Percentiles rank a stretch among this genome's conserved stretches.
These are phyloP conservation scores for Pestalotiopsis sp. DNA, from an alignment of 2,329 filamentous ascomycete species.

Conservation along the genomic window DNA sequence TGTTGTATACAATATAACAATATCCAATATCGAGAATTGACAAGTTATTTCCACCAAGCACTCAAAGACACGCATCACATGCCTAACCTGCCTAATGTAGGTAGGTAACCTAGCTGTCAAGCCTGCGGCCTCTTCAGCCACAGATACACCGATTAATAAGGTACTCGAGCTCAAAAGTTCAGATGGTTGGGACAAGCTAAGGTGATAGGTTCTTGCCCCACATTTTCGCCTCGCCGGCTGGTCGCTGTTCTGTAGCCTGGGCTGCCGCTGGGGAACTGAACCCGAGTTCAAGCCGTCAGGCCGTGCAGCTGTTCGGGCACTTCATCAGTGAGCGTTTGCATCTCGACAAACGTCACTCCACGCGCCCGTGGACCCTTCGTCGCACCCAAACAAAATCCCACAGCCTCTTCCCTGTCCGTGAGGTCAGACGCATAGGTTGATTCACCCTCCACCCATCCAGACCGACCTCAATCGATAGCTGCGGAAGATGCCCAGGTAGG, in stretches of 20 bases:
- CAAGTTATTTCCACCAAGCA: too few species aligned
- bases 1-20: too few species aligned
- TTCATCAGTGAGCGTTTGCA: background rate
- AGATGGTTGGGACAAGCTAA: conserved; percentile 1
- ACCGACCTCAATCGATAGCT: background rate
- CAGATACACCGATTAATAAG: background rate
- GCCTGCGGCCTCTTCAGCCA: background rate
- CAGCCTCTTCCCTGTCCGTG: background rate
- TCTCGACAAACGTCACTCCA: background rate
- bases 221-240: background rate
- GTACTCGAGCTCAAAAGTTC: background rate
- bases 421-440: background rate
- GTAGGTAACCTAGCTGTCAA: too few species aligned
- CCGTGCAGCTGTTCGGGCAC: background rate
- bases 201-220: background rate
- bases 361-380: background rate
- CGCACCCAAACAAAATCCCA: background rate
- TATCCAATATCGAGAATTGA: too few species aligned
- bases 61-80: too few species aligned
- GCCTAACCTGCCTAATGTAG: too few species aligned
- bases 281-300: background rate
- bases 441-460: background rate
- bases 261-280: background rate
- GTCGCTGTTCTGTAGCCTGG: background rate
- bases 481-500: background rate